These are phyloP conservation scores for Boletellus dicymbophilus DNA, from an alignment of 1,284 basidiomycete species.

Conservation along the genomic window DNA sequence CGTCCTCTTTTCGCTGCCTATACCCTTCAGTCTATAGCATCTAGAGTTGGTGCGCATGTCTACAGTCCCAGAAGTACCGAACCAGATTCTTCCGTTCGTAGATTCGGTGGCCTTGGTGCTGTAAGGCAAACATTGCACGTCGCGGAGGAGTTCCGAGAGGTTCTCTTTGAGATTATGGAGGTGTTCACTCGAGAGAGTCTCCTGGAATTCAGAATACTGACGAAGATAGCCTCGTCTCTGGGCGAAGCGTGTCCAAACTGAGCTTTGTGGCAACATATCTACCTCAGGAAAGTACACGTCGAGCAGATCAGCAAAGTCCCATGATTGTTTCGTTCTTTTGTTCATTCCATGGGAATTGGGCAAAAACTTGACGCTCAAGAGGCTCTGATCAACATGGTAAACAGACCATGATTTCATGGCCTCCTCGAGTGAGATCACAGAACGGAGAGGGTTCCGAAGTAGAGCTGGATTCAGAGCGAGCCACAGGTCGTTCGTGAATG, in stretches of 20 bases:
- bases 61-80: neutral
- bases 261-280: neutral
- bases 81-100: neutral
- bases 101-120: conserved; percentile 1
- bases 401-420: conserved; percentile 8
- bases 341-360: conserved; percentile 1
- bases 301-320: neutral
- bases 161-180: neutral
- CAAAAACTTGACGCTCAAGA: conserved; percentile 3
- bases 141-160: neutral
- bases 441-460: neutral
- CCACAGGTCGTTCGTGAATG: conserved; percentile 11
- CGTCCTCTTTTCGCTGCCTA: neutral
- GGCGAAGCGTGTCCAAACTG: neutral
- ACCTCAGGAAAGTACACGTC: neutral
- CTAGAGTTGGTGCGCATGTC: conserved; percentile 1
- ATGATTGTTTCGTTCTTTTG: neutral
- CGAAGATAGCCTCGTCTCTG: neutral
- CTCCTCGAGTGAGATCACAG: neutral
- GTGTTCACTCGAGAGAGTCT: neutral
- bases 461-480: neutral
- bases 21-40: conserved; percentile 5
- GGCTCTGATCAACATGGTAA: neutral
- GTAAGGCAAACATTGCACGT: conserved; percentile 5
- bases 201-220: neutral